Evolutionary conservation across 768 basidiomycete species (phyloP).

Genomic region (Pleurotus pulmonarius): DNA sequence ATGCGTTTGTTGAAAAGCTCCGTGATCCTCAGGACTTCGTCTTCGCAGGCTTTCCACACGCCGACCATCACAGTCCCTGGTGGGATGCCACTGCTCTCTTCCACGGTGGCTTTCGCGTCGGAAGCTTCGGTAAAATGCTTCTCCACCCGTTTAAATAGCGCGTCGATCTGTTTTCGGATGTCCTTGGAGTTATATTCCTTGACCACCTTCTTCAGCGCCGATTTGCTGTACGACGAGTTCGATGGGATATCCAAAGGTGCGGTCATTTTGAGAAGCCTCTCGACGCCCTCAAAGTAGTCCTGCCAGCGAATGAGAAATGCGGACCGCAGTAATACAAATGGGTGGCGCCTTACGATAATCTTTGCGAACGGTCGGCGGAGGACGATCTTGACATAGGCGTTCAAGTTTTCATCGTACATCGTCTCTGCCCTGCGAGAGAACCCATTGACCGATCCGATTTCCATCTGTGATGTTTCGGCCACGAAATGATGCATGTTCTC

Average conservation of each 20-base stretch:
- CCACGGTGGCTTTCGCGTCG: slow-evolving; percentile 51
- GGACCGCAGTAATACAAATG: background rate
- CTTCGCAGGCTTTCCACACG: slow-evolving; percentile 91
- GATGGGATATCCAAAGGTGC: slow-evolving; percentile 73
- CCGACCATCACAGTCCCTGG: slow-evolving; percentile 69
- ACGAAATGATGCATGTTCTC: slow-evolving; percentile 98
- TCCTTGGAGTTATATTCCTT: slow-evolving; percentile 89
- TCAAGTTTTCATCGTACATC: slow-evolving; percentile 88
- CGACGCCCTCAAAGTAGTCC: slow-evolving; percentile 95
- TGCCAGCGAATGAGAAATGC: slow-evolving; percentile 23
- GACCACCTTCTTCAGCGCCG: slow-evolving; percentile 75
- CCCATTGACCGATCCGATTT: slow-evolving; percentile 54
- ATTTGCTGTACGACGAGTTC: slow-evolving; percentile 72
- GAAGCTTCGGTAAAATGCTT: slow-evolving; percentile 91
- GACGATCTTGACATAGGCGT: slow-evolving; percentile 82
- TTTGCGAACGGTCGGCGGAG: slow-evolving; percentile 84
- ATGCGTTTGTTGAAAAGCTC: slow-evolving; percentile 68
- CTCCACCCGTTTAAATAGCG: slow-evolving; percentile 85
- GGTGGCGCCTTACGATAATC: slow-evolving; percentile 61
- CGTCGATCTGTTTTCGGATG: slow-evolving; percentile 83
- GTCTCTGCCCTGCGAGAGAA: slow-evolving; percentile 73
- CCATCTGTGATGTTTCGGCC: slow-evolving; percentile 71
- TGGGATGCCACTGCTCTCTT: slow-evolving; percentile 48
- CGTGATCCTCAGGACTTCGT: slow-evolving; percentile 72
- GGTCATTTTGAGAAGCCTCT: slow-evolving; percentile 79